Evolutionary conservation across 2,329 filamentous ascomycete species (phyloP).

Genomic region (Lachnum nothofagi): DNA sequence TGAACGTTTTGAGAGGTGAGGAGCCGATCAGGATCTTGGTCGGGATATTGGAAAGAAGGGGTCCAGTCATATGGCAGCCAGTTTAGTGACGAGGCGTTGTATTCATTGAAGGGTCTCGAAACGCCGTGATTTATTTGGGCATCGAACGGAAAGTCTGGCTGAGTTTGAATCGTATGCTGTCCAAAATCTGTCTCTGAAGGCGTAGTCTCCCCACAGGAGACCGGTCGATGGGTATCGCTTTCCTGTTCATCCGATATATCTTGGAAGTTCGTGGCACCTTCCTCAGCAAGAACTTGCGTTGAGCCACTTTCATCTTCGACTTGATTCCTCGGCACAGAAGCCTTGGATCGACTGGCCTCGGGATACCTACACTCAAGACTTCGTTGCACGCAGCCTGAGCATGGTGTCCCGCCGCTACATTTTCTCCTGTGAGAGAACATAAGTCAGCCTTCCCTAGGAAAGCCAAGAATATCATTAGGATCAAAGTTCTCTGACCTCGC

Average conservation of each 20-base stretch:
- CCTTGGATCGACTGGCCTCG: conserved; percentile 1
- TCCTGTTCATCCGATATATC: neutral
- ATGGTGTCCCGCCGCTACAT: conserved; percentile 20
- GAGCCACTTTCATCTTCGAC: neutral
- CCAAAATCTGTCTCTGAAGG: neutral
- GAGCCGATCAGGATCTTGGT: conserved; percentile 1
- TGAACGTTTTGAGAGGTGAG: conserved; percentile 3
- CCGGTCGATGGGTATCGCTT: neutral
- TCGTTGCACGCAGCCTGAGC: conserved; percentile 19
- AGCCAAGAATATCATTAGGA: too few relatives aligned
- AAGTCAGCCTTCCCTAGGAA: too few relatives aligned
- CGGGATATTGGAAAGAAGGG: conserved; percentile 20
- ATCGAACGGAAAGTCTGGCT: neutral
- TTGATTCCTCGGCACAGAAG: neutral
- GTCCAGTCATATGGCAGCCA: conserved; percentile 27
- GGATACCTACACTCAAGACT: conserved; percentile 21
- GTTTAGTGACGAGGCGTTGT: conserved; percentile 24
- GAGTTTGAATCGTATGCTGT: neutral
- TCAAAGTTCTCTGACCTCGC: too few relatives aligned
- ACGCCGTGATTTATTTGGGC: neutral
- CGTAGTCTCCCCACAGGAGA: neutral
- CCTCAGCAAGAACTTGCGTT: neutral
- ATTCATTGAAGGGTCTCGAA: conserved; percentile 16
- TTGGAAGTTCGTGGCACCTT: neutral
- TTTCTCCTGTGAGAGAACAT: too few relatives aligned